These are phyloP conservation scores for Termitomyces sp. DNA, from an alignment of 768 basidiomycete species.

Conservation along the genomic window DNA sequence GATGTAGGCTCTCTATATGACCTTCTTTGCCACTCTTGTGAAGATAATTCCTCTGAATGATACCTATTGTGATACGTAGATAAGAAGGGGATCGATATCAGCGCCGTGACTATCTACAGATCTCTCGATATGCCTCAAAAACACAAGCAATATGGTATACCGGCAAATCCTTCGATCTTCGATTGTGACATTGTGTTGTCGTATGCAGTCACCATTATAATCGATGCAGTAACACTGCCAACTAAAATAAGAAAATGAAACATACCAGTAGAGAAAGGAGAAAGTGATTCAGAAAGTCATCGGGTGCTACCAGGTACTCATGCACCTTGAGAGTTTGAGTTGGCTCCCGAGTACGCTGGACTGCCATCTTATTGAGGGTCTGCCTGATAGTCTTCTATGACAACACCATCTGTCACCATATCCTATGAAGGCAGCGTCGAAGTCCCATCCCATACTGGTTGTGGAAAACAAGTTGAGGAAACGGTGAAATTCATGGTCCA, in stretches of 20 bases:
- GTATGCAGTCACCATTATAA: constrained; percentile 26
- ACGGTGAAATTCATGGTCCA: not conserved
- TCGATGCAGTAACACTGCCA: constrained; percentile 13
- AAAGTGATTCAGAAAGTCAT: constrained; percentile 17
- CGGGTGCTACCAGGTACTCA: constrained; percentile 19
- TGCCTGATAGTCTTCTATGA: constrained; percentile 29
- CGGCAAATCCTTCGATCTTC: constrained; percentile 24
- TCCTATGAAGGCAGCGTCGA: constrained; percentile 25
- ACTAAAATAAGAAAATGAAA: not conserved
- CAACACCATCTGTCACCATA: constrained; percentile 30
- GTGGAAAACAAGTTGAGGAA: not conserved
- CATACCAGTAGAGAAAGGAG: not conserved
- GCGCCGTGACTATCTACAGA: too few species aligned
- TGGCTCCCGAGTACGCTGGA: constrained; percentile 20
- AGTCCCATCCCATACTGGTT: constrained; percentile 19
- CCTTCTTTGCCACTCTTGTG: too few species aligned
- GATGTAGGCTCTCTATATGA: too few species aligned
- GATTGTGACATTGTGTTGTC: constrained; percentile 25
- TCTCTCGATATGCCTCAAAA: too few species aligned
- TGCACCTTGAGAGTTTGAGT: constrained; percentile 25
- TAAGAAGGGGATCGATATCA: too few species aligned
- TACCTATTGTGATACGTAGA: too few species aligned
- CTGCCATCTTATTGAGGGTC: constrained; percentile 22
- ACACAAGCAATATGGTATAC: too few species aligned
- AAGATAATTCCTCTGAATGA: too few species aligned